Conservation (phyloP, 306 rosid species). For the Acacia confusa region DNA sequence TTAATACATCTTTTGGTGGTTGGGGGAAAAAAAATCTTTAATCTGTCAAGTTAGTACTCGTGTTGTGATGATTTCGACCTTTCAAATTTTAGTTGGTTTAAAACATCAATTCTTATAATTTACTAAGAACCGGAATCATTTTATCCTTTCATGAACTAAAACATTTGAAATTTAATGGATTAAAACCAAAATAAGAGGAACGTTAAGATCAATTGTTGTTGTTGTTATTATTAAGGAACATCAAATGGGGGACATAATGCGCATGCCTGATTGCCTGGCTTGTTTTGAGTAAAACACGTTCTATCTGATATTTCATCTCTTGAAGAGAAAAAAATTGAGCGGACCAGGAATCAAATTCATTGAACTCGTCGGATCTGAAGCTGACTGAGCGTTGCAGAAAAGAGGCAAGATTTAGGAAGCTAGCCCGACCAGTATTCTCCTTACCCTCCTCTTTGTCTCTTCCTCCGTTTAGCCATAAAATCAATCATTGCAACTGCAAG, state of each 20-base stretch:
- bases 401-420: neutral
- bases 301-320: neutral
- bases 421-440: neutral
- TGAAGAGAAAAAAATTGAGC: neutral
- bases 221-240: neutral
- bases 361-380: neutral
- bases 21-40: too few species aligned
- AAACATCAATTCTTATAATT: too few species aligned
- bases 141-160: too few species aligned
- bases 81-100: rapidly evolving
- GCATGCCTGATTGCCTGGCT: neutral
- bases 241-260: neutral
- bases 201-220: neutral
- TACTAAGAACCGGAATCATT: too few species aligned
- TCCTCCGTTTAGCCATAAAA: neutral
- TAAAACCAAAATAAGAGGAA: too few species aligned
- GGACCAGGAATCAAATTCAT: neutral
- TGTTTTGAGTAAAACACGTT: neutral
- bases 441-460: neutral
- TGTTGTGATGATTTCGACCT: too few species aligned
- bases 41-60: too few species aligned
- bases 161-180: too few species aligned
- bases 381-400: neutral
- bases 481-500: slow-evolving; percentile 1
- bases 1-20: too few species aligned